A percentile compares a stretch with the other conserved stretches of the same genome.
These are phyloP conservation scores for Aspergillus baeticus DNA, from an alignment of 495 filamentous ascomycete species.

Conservation along the genomic window DNA sequence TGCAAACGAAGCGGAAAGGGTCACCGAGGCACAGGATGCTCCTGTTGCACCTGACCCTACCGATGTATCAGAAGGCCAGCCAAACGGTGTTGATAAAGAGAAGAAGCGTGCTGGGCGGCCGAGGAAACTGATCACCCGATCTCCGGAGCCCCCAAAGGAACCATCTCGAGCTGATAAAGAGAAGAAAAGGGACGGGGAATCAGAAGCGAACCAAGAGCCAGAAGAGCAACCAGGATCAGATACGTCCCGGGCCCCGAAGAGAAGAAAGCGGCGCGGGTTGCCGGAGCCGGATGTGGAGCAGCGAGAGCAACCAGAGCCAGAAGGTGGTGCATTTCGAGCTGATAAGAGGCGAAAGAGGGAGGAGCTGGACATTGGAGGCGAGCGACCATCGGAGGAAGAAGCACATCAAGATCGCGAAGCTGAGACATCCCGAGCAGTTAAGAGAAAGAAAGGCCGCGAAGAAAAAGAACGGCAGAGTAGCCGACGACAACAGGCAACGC, in stretches of 20 bases:
- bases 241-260: not conserved
- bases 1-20: not conserved
- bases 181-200: not conserved
- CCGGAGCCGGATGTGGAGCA: not conserved
- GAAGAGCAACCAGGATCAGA: not conserved
- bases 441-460: not conserved
- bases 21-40: not conserved
- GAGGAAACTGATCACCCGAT: not conserved
- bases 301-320: not conserved
- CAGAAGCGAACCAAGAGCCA: not conserved
- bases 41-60: not conserved
- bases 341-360: not conserved
- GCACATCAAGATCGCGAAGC: not conserved
- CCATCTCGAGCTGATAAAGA: not conserved
- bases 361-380: not conserved
- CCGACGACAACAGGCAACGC: too few species aligned
- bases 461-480: not conserved
- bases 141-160: not conserved
- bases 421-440: not conserved
- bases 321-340: not conserved
- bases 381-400: not conserved
- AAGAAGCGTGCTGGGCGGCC: conserved; percentile 20
- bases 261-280: not conserved
- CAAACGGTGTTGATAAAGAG: not conserved
- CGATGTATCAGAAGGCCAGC: not conserved